Base-by-base conservation (phyloP, 305 asterid species). In the Striga hermonthica region DNA sequence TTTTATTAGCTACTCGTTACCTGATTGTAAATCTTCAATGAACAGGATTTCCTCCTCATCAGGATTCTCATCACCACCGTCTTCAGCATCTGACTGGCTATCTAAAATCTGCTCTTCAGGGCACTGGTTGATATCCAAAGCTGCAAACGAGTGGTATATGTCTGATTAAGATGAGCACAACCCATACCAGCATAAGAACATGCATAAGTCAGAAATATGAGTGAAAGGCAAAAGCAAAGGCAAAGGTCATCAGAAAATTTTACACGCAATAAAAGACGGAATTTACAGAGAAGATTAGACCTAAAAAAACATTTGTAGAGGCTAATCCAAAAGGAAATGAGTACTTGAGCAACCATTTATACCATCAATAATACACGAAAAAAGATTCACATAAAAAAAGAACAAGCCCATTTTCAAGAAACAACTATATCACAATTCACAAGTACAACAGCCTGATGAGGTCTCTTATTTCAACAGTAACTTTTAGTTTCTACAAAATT, bases 71-170 rank as follows among this genome's bases (percentile, higher is more conserved):
- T 84, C 79, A 44, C 72, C 90, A 37, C 75, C 84, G 73, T 84
- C 95, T 67, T 86, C 97, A 57, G 78, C 80, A 68, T 86, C 95
- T 4, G 80, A 88, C 70, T 83, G 85, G 71, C 89, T 80, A 62
- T 79, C 86, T 59, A 88, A 71, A 68, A 80, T 80, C 79, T 91
- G 97, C 79, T 85, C 99, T 82, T 88, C 98, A 13, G 92, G 92
- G 72, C 86, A 76, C 57, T 74, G 72, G 71, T 85, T 79, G 78
- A 93, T 83, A 75, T 90, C 96, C 95, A 92, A 83, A 87, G 91
- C 97, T 92, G 96, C 86, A 92, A 86, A 84, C 77, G 93, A 85
- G 92, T 88, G 88, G 91, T 73, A 90, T 77, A 85, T 74, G 87
- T 86, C 96, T 90, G 97, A 84, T 84, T 79, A 80, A 76, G 79